Evolutionary conservation across 257 asterid genomes (phyloP), one percentile per base, ranked within the genome.

Genomic region (Henckelia pumila): DNA sequence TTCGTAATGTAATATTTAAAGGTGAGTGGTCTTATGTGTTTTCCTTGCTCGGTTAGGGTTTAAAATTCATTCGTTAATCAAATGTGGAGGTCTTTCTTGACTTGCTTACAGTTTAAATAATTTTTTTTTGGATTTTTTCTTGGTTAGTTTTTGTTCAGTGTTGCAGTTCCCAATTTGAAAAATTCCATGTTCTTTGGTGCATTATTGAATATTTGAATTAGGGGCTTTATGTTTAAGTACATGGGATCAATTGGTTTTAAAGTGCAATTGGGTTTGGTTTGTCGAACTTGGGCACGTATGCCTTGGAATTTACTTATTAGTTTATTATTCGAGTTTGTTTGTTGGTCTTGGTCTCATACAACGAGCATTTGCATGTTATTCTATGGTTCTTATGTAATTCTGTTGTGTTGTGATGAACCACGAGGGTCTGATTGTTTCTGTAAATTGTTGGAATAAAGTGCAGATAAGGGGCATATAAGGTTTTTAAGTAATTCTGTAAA

Each of bases 191-290:
- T 32, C 59, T 77, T 72, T 50, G 55, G 57, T 9, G 17, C 14
- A 25, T 11, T 66, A 62, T n/a, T n/a, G n/a, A n/a, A n/a, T n/a
- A n/a, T n/a, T 58, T 35, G 74, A 62, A 56, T 70, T 74, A 21
- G 9, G 60, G 53, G 40, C n/a, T 9, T 24, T 68, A 23, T 59
- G 8, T 13, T n/a, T 64, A n/a, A n/a, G n/a, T n/a, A n/a, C n/a
- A n/a, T n/a, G n/a, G n/a, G n/a, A n/a, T n/a, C n/a, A n/a, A n/a
- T n/a, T n/a, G n/a, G n/a, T n/a, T n/a, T n/a, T 64, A 69, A 47
- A 50, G 16, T 53, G 28, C 63, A 33, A 63, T n/a, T 55, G 61
- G 28, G 37, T 20, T 63, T 49, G 8, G 63, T 14, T 40, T 57
- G 75, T 53, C 40, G 40, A 35, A 29, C n/a, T 33, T 24, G 14